Conservation (phyloP, 148 eudicot species). For the Vaccinium myrtillus region DNA sequence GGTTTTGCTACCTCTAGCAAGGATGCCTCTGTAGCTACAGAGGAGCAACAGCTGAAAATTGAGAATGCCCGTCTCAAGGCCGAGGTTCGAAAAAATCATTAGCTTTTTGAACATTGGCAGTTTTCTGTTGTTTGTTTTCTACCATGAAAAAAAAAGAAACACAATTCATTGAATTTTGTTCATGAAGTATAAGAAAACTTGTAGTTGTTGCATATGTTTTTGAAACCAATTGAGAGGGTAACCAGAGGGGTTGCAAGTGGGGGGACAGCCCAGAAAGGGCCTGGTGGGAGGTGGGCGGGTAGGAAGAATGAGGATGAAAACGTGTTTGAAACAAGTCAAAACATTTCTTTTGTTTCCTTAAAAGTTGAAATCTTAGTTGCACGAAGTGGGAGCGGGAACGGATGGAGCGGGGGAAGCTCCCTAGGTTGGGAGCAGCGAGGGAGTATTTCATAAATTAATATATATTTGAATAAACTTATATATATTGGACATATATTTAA, state of each 20-base stretch:
- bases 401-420: too few species aligned
- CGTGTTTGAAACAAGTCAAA: background rate
- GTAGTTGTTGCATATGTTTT: background rate
- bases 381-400: too few species aligned
- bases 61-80: slow-evolving; percentile 90
- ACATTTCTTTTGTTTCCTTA: background rate
- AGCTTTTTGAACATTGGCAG: background rate
- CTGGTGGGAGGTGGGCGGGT: background rate
- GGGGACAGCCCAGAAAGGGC: background rate
- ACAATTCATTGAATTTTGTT: background rate
- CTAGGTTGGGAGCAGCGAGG: too few species aligned
- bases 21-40: slow-evolving; percentile 32
- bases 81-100: slow-evolving; percentile 48
- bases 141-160: background rate
- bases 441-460: too few species aligned
- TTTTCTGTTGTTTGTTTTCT: background rate
- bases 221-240: background rate
- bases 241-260: background rate
- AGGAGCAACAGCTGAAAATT: slow-evolving; percentile 74
- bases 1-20: slow-evolving; percentile 57
- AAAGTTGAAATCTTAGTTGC: background rate
- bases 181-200: background rate
- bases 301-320: background rate
- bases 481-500: too few species aligned
- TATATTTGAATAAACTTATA: too few species aligned